A percentile compares a stretch with the other conserved stretches of the same genome.
phyloP scores from a whole-genome alignment of 768 basidiomycete genomes.

The Tylopilus subfusipes region DNA sequence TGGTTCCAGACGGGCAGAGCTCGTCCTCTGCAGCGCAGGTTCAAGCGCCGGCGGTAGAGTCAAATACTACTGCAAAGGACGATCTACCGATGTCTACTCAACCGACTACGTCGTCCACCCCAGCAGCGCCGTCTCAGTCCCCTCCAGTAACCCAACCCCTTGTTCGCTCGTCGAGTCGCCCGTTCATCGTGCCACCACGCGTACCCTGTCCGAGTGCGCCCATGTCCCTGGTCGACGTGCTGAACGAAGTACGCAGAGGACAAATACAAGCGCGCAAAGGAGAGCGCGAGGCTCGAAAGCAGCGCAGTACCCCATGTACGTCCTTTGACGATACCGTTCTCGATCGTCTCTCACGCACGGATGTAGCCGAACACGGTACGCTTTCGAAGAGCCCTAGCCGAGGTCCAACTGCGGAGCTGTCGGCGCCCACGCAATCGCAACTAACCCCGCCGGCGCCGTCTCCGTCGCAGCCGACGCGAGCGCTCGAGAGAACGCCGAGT shows the following conservation, averaged over 20 bases:
- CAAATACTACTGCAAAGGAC: neutral
- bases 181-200: conserved; percentile 24
- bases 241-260: conserved; percentile 21
- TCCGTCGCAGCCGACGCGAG: neutral
- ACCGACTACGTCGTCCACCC: neutral
- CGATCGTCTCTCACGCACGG: neutral
- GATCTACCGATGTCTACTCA: neutral
- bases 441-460: neutral
- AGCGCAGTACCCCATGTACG: neutral
- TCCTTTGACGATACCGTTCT: neutral
- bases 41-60: neutral
- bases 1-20: neutral
- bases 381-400: neutral
- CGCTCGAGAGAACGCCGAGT: conserved; percentile 10
- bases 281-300: neutral
- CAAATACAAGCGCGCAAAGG: neutral
- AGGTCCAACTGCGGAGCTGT: neutral
- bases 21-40: neutral
- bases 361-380: neutral
- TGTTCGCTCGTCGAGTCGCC: conserved; percentile 2
- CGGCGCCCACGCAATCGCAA: neutral
- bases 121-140: neutral
- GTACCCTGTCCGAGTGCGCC: conserved; percentile 10
- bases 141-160: conserved; percentile 3
- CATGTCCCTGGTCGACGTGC: conserved; percentile 18